Evolutionary conservation across 345 rosid genomes (phyloP).

Genomic region (Diplotaxis tenuifolia): DNA sequence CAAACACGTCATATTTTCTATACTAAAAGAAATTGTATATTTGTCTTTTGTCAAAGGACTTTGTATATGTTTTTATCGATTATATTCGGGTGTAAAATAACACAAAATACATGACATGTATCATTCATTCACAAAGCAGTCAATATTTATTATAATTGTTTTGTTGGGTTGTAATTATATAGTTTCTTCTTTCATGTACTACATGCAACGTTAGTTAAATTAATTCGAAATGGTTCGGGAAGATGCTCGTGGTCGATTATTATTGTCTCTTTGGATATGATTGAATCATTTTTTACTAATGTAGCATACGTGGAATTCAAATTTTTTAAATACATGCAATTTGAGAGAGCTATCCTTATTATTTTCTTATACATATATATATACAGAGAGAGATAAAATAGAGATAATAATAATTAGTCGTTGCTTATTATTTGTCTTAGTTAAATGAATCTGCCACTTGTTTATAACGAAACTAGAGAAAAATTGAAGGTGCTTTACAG

Average conservation of each 20-base stretch:
- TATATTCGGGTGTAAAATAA: too few species aligned
- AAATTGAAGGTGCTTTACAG: not conserved
- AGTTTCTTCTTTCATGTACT: not conserved
- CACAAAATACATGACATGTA: not conserved
- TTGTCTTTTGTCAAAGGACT: too few species aligned
- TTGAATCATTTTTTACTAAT: not conserved
- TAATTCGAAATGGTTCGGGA: not conserved
- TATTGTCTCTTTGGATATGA: conserved; percentile 1
- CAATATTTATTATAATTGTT: not conserved
- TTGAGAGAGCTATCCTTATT: not conserved
- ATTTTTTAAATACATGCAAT: not conserved
- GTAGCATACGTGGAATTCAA: not conserved
- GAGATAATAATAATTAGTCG: too few species aligned
- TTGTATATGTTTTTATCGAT: too few species aligned
- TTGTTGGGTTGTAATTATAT: not conserved
- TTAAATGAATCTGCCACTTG: not conserved
- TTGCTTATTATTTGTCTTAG: not conserved
- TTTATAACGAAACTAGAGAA: not conserved
- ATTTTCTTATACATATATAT: not conserved
- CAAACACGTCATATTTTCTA: too few species aligned
- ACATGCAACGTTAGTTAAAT: not conserved
- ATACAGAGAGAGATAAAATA: too few species aligned
- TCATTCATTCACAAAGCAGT: too few species aligned
- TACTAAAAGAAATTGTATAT: too few species aligned
- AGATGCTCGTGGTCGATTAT: not conserved